Evolutionary conservation across 2,329 filamentous ascomycete genomes (phyloP), one percentile per base, ranked within the genome.

Genomic region (Penicillium hordei): DNA sequence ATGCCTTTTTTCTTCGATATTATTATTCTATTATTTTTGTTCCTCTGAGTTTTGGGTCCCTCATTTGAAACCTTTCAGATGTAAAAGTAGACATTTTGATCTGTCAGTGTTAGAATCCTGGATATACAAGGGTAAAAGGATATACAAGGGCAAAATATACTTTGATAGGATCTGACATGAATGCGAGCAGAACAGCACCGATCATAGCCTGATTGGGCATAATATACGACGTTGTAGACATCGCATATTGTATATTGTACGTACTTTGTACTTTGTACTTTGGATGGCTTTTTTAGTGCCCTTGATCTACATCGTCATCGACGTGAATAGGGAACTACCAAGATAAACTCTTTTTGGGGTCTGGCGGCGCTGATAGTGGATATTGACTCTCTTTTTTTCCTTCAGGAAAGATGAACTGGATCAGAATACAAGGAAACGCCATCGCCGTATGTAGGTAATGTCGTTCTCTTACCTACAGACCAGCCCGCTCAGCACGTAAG

Each of bases 131-230:
- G 15, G 25, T 4, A 31, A 33, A 19, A 38, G 23, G 45, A 51
- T 43, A 10, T 42, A 43, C 21, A 12, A 42, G 4, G 15, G 25
- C 7, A 31, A 33, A 19, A 38, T 43, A 51, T 33, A 51, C 36
- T 55, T 43, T 19, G 5, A 23, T 29, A 9, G 17, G 10, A 40
- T 48, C 42, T 31, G 45, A 38, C 19, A 33, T 52, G 25, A 33
- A 21, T 23, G 29, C 5, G 21, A 34, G 17, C 57, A 29, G 55
- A 60, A 33, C 5, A 60, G 17, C 50, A 53, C 55, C 44, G 51
- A 46, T 5, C n/a, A n/a, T 36, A 23, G 13, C 31, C 9, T 21
- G 27, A 53, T 40, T 52, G 33, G 33, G n/a, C 4, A 9, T 5
- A 19, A 15, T 3, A 15, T 17, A 43, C 8, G 23, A 51, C 21